phyloP scores from a whole-genome alignment of 257 asterid species.

The Solanum chmielewskii region DNA sequence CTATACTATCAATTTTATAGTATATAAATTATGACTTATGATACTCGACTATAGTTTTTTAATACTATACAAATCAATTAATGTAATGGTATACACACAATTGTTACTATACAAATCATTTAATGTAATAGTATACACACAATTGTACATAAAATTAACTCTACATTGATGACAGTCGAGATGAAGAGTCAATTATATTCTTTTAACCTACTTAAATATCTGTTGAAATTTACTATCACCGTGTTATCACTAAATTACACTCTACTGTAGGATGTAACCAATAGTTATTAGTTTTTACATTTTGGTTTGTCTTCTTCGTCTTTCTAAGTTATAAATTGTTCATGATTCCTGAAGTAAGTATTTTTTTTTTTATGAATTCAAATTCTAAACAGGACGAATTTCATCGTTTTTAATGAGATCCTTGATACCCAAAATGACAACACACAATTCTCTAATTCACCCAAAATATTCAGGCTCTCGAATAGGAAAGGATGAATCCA shows the following conservation, averaged over 20 bases:
- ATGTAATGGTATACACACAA: neutral
- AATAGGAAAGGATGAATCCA: no score
- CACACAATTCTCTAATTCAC: neutral
- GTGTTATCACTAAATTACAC: neutral
- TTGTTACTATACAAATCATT: neutral
- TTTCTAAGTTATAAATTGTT: no score
- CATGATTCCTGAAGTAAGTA: no score
- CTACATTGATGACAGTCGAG: neutral
- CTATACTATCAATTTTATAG: no score
- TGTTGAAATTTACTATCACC: no score
- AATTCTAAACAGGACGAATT: no score
- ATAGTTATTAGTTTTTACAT: no score
- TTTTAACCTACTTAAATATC: neutral
- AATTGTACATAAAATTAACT: neutral
- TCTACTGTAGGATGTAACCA: neutral
- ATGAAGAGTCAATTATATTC: neutral
- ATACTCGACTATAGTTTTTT: no score
- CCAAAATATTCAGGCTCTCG: neutral
- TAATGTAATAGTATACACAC: neutral
- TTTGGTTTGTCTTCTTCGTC: neutral
- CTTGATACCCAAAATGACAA: neutral
- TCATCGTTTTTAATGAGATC: neutral
- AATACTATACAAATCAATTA: neutral
- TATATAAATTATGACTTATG: no score
- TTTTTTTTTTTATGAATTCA: no score